Base-by-base conservation (phyloP, 176 grass and related monocot genomes). In the Coix lacrymajobi region DNA sequence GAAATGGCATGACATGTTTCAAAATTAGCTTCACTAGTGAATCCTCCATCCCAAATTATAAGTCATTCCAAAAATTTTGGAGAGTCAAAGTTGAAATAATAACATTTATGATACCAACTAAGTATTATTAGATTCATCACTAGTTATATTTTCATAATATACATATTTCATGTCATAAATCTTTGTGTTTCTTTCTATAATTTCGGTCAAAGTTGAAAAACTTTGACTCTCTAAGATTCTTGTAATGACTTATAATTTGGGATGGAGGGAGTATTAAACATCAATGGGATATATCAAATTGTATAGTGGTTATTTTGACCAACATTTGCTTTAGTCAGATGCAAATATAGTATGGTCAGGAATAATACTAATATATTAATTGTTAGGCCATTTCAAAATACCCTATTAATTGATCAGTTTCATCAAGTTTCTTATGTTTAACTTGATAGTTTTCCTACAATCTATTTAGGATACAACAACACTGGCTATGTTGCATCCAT, bases 401-500 rank as follows among this genome's bases (percentile, higher is more conserved):
- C 16, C 13, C 36, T 3, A 16, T 37, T 73, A 75, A 24, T 62
- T 17, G 67, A 3, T 49, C 3, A 75, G 17, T 4, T 52, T 52
- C 49, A 36, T n/a, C 36, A 22, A 37, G 0, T 49, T 32, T 66
- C n/a, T 83, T 76, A 3, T 15, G 37, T 61, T 75, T 12, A 32
- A 5, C 51, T 25, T 40, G 32, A 81, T 76, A 11, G 62, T 36
- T 63, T 43, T 37, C 39, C 76, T 69, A 75, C 6, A 36, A 79
- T 66, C 32, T 52, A 7, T 61, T 34, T 81, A 97, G 94, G 66
- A 60, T 14, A 33, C 34, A 72, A 54, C 38, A 84, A 51, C 66
- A 74, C 56, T 37, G 79, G 41, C 1, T 80, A 89, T 46, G 70
- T 77, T 29, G 87, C 94, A 61, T 31, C 60, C n/a, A 41, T 78